Evolutionary conservation across 768 basidiomycete species (phyloP), one percentile per base, ranked within the genome.

Genomic region (Boletus reticulatus): DNA sequence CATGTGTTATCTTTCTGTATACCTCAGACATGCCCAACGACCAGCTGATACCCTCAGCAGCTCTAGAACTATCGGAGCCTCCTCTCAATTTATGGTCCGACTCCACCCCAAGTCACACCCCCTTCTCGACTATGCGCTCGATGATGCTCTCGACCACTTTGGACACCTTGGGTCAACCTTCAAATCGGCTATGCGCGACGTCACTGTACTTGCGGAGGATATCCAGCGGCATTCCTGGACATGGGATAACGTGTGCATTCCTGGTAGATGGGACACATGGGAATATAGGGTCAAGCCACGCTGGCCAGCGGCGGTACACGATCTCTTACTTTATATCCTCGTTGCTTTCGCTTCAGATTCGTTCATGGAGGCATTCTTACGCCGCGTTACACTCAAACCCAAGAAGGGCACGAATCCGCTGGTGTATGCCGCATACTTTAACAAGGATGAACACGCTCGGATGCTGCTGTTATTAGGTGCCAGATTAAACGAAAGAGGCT

Each of bases 1-100:
- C 48, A 50, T 55, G 48, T 55, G 48, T 19, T 55, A 55, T 22
- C 37, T 55, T 10, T 55, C 53, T 6, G 31, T 55, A 31, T 51
- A 42, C 42, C 48, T 55, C 17, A 34, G 16, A 13, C 16, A 11
- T 31, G 43, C 11, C 4, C 37, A 27, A 11, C 8, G 10, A n/a
- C 9, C 41, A 13, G n/a, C 13, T 6, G 5, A 12, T 4, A 2
- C 20, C 31, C 20, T 20, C 47, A 17, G 13, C 36, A 17, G 13
- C 36, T 10, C 47, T 16, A n/a, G 22, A 7, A 2, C 20, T 14
- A 42, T 19, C 14, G 16, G 19, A 7, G 27, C 11, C n/a, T 10
- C 29, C 39, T 17, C 29, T 6, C 19, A 10, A 12, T 13, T 3
- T 32, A 31, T 1, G 10, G 20, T 14, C n/a, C 49, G 1, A 41